Percentiles rank a stretch among this genome's conserved stretches.
Evolutionary conservation across 1,139 yeast genomes (phyloP).

Genomic region (Nakaseomyces sp.): DNA sequence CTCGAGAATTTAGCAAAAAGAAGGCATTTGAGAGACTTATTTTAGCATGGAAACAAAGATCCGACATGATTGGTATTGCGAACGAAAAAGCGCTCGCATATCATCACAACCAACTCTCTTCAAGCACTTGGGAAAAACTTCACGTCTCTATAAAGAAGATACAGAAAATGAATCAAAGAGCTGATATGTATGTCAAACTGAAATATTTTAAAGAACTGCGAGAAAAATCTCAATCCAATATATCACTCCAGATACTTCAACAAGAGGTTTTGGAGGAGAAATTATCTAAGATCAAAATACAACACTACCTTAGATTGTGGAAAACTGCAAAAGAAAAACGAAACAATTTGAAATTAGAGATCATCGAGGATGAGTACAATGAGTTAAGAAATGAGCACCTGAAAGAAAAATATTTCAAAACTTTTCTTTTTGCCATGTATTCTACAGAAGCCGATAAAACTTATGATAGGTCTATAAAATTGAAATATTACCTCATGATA

Average conservation of each 20-base stretch:
- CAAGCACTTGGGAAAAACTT: not conserved
- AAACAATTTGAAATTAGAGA: not conserved
- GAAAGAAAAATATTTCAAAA: not conserved
- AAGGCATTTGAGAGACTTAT: not conserved
- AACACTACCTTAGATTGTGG: not conserved
- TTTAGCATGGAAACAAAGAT: not conserved
- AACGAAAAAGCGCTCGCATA: not conserved
- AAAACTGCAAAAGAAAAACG: not conserved
- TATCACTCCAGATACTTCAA: not conserved
- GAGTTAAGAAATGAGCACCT: not conserved
- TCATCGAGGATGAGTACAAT: not conserved
- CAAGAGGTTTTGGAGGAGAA: not conserved
- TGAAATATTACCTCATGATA: not conserved
- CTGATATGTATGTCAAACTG: not conserved
- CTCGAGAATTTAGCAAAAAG: not conserved
- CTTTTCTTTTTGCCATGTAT: not conserved
- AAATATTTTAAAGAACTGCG: not conserved
- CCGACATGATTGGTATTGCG: not conserved
- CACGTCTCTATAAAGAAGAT: not conserved
- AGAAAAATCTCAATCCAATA: not conserved
- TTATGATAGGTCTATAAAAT: not conserved
- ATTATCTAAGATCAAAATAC: not conserved
- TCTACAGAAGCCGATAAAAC: conserved; percentile 2
- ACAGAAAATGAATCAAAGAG: not conserved
- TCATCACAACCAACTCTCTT: not conserved